Evolutionary conservation across 306 rosid genomes (phyloP).

Genomic region (Calophaca sinica): DNA sequence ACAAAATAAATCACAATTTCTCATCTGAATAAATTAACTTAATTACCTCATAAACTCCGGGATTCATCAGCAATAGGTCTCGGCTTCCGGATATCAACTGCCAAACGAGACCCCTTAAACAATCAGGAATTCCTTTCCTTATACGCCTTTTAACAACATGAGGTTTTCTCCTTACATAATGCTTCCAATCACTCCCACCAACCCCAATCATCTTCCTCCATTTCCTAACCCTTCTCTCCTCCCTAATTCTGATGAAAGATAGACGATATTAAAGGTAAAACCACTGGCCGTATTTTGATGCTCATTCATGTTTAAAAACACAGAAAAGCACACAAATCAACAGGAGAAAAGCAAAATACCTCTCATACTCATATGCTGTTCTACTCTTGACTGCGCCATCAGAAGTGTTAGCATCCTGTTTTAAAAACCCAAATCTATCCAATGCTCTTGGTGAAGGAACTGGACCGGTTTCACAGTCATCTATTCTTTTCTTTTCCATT

Average conservation of each 20-base stretch:
- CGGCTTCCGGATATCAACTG: constrained; percentile 98
- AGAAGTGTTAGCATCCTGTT: constrained; percentile 66
- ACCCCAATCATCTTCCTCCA: constrained; percentile 99
- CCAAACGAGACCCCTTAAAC: constrained; percentile 98
- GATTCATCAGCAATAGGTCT: constrained; percentile 95
- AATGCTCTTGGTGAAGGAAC: constrained; percentile 70
- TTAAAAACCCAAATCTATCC: constrained; percentile 93
- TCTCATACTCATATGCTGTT: constrained; percentile 65
- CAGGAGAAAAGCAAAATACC: constrained; percentile 52
- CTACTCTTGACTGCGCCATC: constrained; percentile 62
- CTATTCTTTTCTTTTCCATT: constrained; percentile 85
- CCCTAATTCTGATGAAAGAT: constrained; percentile 61
- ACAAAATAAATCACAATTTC: constrained; percentile 14
- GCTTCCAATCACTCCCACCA: constrained; percentile 99
- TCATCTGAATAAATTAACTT: constrained; percentile 36
- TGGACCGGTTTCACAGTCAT: constrained; percentile 74
- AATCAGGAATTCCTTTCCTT: constrained; percentile 99
- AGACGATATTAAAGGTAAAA: constrained; percentile 9
- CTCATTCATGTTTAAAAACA: constrained; percentile 29
- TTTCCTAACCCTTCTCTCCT: constrained; percentile 86
- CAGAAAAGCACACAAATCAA: constrained; percentile 29
- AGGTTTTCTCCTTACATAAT: constrained; percentile 85
- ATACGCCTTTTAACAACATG: constrained; percentile 93
- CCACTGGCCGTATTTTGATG: not conserved
- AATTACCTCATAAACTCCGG: constrained; percentile 96